phyloP scores from a whole-genome alignment of 2,329 filamentous ascomycete genomes.

The Aspergillus felis region DNA sequence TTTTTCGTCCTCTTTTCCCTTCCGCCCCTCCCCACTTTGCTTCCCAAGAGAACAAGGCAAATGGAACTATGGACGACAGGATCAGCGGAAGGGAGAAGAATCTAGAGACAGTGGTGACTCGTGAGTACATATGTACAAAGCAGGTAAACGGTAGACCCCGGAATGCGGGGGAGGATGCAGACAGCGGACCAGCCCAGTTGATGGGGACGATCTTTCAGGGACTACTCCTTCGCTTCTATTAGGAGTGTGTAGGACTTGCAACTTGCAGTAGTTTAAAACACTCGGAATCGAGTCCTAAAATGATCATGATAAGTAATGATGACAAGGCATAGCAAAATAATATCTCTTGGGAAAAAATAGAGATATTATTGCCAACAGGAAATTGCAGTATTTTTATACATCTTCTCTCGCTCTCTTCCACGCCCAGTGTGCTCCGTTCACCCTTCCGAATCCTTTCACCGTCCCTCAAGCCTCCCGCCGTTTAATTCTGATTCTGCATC shows the following conservation, averaged over 20 bases:
- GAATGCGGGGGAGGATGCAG: constrained; percentile 4
- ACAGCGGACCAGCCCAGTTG: background rate
- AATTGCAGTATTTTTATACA: background rate
- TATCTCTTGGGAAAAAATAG: too few relatives aligned
- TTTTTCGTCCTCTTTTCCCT: too few relatives aligned
- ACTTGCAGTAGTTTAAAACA: background rate
- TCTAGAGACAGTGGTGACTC: background rate
- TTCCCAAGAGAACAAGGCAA: background rate
- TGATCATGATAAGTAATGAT: too few relatives aligned
- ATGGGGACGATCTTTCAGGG: constrained; percentile 13
- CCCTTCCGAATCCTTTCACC: background rate
- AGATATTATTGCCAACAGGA: too few relatives aligned
- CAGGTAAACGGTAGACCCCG: background rate
- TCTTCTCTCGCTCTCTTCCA: background rate
- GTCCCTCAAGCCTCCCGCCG: background rate
- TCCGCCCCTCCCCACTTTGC: background rate
- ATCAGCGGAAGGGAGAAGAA: background rate
- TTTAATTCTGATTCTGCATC: background rate
- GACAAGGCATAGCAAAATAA: too few relatives aligned
- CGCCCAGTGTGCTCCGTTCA: too few relatives aligned
- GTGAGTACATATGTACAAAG: too few relatives aligned
- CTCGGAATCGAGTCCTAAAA: too few relatives aligned
- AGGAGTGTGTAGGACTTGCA: background rate
- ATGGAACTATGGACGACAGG: background rate
- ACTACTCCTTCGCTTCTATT: background rate